Evolutionary conservation across 441 rosid species (phyloP), one percentile per base, ranked within the genome.

Genomic region (Arabidopsis lyrata): DNA sequence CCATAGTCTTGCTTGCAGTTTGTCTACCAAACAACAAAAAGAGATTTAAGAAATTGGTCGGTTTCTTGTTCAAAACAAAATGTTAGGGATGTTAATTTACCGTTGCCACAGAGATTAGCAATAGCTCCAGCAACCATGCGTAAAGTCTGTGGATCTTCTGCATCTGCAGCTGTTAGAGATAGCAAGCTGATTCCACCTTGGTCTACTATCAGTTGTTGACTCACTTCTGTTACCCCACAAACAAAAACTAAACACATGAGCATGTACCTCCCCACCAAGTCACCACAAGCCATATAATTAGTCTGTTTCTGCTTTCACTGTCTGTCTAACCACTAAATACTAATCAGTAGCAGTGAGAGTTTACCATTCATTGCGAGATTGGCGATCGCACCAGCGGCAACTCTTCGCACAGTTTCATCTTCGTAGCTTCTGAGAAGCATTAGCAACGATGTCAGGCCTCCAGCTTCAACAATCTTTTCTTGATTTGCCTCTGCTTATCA

Each of bases 121-220:
- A 95, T 83, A 74, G 99, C 99, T 67, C 98, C 98, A 69, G 99
- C 98, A 66, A 95, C 96, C 99, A 95, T 93, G 63, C 99, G 92
- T 32, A 95, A 84, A 64, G 98, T 95, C 82, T 88, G 99, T 50
- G 97, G 90, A 86, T 93, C 97, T 78, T 91, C 95, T 38, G 97
- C 98, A 83, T 90, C 90, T 45, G 97, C 84, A 63, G 97, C 97
- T 57, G 95, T 93, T 55, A 85, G 69, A 22, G 98, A 87, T 61
- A 95, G 77, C 76, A 95, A 83, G 77, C 91, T 88, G 74, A 95
- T 86, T 58, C 98, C 99, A 53, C 97, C 98, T 83, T 92, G 95
- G 65, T 75, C 79, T 93, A 92, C 90, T 72, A 92, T 92, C 67
- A 90, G 88, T 78, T 95, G 96, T 83, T 95, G 98, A 81, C 92